Conservation (phyloP, 805 yeast genomes). For the Metschnikowia cubensis region DNA sequence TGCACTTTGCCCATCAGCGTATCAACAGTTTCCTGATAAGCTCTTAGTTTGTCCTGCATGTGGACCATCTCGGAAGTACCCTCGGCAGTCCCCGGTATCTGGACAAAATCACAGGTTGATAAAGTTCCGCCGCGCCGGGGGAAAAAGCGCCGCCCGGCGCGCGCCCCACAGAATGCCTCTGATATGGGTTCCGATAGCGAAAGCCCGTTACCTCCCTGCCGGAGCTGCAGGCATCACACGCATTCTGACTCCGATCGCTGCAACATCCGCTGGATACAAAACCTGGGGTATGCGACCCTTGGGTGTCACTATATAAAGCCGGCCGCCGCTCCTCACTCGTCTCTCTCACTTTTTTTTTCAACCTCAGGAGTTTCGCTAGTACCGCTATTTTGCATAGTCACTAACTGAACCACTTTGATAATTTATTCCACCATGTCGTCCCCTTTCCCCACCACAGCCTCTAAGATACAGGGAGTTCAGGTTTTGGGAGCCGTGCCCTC, state of each 20-base stretch:
- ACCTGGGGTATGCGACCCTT: constrained; percentile 5
- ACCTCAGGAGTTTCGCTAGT: constrained; percentile 1
- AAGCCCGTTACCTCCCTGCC: constrained; percentile 11
- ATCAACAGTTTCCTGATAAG: not conserved
- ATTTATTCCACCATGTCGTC: constrained; percentile 14
- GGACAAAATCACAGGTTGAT: constrained; percentile 2
- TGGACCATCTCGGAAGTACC: not conserved
- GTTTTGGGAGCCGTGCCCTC: constrained; percentile 50
- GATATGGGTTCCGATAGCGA: constrained; percentile 7
- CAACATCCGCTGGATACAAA: constrained; percentile 18
- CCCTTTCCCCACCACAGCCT: constrained; percentile 45
- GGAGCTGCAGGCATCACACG: constrained; percentile 10
- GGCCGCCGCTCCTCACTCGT: not conserved
- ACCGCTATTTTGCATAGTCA: not conserved
- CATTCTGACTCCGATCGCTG: constrained; percentile 16
- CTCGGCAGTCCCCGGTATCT: constrained; percentile 1
- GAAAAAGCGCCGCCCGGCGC: not conserved
- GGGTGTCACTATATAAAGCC: constrained; percentile 9
- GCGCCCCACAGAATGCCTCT: constrained; percentile 1
- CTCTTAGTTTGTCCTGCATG: not conserved
- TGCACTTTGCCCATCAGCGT: not conserved
- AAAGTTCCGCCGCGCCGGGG: constrained; percentile 11
- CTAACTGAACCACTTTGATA: not conserved
- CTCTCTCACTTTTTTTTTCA: not conserved
- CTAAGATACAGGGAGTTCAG: constrained; percentile 49